Conservation (phyloP, 2,329 filamentous ascomycete species). For the Fonsecaea erecta region DNA sequence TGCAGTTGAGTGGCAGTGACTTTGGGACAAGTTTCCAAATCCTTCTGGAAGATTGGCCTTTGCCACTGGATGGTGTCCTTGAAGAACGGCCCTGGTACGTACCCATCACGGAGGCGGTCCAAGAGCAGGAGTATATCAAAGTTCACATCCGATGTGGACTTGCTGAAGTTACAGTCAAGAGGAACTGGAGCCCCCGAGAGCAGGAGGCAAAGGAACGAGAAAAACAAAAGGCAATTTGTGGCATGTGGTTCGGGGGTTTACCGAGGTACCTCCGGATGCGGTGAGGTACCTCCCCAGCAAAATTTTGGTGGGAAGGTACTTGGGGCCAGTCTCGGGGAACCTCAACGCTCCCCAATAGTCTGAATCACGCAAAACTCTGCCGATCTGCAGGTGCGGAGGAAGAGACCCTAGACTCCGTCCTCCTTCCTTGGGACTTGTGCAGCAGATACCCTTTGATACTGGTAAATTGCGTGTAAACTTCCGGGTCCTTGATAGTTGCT, state of each 20-base stretch:
- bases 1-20: no score
- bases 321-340: neutral
- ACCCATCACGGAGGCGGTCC: neutral
- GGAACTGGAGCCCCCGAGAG: neutral
- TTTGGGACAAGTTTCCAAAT: neutral
- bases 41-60: conserved; percentile 7
- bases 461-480: neutral
- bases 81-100: neutral
- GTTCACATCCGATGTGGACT: neutral
- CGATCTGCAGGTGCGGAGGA: neutral
- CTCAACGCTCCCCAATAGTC: neutral
- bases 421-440: neutral
- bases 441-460: neutral
- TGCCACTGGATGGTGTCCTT: neutral
- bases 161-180: neutral
- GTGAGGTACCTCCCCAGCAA: conserved; percentile 6
- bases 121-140: neutral
- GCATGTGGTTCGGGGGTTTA: neutral
- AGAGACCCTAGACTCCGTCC: neutral
- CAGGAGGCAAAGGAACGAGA: neutral
- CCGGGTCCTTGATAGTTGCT: neutral
- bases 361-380: neutral
- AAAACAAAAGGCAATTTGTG: neutral
- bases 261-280: conserved; percentile 2
- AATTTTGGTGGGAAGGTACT: conserved; percentile 16